Percentiles rank a stretch among this genome's conserved stretches.
Evolutionary conservation across 768 basidiomycete genomes (phyloP).

Genomic region (Lactarius quietus): DNA sequence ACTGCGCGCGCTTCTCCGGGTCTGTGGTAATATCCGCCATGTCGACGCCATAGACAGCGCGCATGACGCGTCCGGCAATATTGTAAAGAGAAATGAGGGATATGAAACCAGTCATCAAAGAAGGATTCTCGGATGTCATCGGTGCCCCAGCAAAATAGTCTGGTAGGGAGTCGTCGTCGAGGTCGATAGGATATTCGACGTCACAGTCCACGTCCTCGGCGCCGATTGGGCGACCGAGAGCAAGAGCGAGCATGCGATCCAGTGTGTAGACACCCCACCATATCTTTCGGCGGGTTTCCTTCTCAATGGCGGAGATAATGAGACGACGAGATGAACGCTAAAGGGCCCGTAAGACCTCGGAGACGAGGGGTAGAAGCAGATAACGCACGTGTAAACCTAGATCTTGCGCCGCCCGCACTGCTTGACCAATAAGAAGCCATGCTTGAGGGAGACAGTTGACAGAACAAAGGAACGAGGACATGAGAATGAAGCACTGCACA

Average conservation of each 20-base stretch:
- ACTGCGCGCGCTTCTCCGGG: constrained; percentile 65
- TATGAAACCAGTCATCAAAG: constrained; percentile 80
- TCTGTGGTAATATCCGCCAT: constrained; percentile 65
- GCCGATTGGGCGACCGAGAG: constrained; percentile 84
- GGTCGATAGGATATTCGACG: constrained; percentile 75
- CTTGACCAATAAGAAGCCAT: constrained; percentile 90
- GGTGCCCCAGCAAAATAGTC: constrained; percentile 68
- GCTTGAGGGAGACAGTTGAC: constrained; percentile 93
- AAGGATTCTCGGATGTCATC: constrained; percentile 51
- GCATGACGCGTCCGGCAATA: constrained; percentile 77
- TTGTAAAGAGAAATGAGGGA: constrained; percentile 76
- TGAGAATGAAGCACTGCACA: constrained; percentile 85
- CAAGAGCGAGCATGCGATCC: constrained; percentile 89
- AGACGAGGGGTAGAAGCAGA: constrained; percentile 17
- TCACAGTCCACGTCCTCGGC: constrained; percentile 90
- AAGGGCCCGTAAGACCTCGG: constrained; percentile 23
- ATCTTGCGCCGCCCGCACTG: constrained; percentile 85
- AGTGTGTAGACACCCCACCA: constrained; percentile 95
- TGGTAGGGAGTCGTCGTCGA: constrained; percentile 75
- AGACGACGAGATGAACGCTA: constrained; percentile 83
- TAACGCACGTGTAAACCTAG: constrained; percentile 82
- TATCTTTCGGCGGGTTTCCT: constrained; percentile 84
- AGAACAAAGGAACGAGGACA: constrained; percentile 89
- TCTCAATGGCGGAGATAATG: constrained; percentile 66
- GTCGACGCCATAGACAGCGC: constrained; percentile 80